These are phyloP conservation scores for Raffaelea albimanens DNA, from an alignment of 2,329 filamentous ascomycete genomes.

Conservation along the genomic window DNA sequence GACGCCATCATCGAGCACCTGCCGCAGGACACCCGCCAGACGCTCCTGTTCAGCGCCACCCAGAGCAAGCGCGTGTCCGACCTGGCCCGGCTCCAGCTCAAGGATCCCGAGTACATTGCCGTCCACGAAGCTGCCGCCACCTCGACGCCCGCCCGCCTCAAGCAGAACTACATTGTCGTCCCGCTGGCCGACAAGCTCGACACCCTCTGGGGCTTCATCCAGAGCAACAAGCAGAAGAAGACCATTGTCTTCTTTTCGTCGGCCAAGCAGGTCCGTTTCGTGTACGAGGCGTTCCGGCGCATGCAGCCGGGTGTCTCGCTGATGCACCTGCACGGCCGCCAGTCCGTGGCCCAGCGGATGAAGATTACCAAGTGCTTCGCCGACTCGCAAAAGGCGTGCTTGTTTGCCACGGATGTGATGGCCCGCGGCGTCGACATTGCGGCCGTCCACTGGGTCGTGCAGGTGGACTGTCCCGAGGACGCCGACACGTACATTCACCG, in stretches of 20 bases:
- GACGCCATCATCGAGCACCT: slow-evolving; percentile 91
- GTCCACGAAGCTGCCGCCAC: slow-evolving; percentile 75
- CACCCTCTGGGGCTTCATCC: slow-evolving; percentile 86
- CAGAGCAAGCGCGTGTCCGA: slow-evolving; percentile 93
- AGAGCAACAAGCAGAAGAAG: slow-evolving; percentile 83
- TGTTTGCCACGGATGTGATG: slow-evolving; percentile 93
- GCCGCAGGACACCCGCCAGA: slow-evolving; percentile 68
- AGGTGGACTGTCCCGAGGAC: slow-evolving; percentile 94
- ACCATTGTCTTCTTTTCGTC: slow-evolving; percentile 93
- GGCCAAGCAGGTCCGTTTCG: slow-evolving; percentile 92
- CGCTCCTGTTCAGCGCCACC: slow-evolving; percentile 89
- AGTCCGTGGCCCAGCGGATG: slow-evolving; percentile 81
- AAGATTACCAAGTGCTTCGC: slow-evolving; percentile 83
- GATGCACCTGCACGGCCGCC: slow-evolving; percentile 84
- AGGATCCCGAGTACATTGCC: slow-evolving; percentile 88
- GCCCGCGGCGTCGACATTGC: slow-evolving; percentile 93
- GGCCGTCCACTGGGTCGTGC: slow-evolving; percentile 97
- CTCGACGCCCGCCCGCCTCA: slow-evolving; percentile 73
- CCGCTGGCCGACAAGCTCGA: slow-evolving; percentile 84
- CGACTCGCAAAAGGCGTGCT: slow-evolving; percentile 68
- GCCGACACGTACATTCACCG: slow-evolving; percentile 96
- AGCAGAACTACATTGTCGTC: slow-evolving; percentile 86
- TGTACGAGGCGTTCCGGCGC: slow-evolving; percentile 86
- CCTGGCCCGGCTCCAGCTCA: slow-evolving; percentile 75
- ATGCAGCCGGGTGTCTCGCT: slow-evolving; percentile 90